Evolutionary conservation across 306 rosid genomes (phyloP).

Genomic region (Castanospermum australe): DNA sequence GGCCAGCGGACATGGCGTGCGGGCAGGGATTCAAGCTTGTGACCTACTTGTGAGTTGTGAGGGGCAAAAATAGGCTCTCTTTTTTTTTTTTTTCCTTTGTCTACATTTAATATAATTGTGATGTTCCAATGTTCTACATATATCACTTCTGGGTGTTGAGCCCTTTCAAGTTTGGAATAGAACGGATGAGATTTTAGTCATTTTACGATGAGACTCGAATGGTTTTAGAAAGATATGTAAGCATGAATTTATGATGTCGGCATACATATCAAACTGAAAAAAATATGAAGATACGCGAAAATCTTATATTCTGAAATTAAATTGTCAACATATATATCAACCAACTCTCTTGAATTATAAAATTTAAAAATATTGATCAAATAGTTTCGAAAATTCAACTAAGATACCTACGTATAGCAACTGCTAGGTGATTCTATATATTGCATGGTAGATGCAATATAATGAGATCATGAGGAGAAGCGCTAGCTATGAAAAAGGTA

Average conservation of each 20-base stretch:
- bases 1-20: conserved; percentile 21
- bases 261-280: too few species aligned
- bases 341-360: neutral
- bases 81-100: neutral
- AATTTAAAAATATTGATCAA: neutral
- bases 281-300: neutral
- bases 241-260: too few species aligned
- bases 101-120: neutral
- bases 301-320: neutral
- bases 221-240: neutral
- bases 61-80: neutral
- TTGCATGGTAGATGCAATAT: neutral
- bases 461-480: neutral
- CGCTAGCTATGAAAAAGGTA: neutral
- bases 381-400: neutral
- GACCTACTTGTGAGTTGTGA: conserved; percentile 6
- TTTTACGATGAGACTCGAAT: neutral
- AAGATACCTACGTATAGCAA: neutral
- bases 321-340: neutral
- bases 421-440: neutral
- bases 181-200: neutral
- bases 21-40: conserved; percentile 7
- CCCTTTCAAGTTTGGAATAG: neutral
- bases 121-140: neutral
- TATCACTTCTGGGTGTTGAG: neutral